phyloP scores from a whole-genome alignment of 176 grass and related monocot species.

The Aegilops sharonensis region DNA sequence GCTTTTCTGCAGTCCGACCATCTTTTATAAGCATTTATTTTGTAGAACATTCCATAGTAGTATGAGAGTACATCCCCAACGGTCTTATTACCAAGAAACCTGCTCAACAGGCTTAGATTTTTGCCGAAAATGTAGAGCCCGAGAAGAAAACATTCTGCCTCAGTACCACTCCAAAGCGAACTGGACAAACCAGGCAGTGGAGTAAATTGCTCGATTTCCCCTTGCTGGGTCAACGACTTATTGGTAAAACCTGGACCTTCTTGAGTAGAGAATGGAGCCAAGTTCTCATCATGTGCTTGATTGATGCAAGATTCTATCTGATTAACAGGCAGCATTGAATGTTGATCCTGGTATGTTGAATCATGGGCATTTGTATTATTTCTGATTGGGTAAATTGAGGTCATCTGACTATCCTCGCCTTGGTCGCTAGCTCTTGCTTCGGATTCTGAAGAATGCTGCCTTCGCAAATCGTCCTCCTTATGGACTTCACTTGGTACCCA shows the following conservation, averaged over 20 bases:
- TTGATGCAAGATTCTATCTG: slow-evolving; percentile 27
- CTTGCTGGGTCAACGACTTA: slow-evolving; percentile 5
- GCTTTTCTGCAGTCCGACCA: slow-evolving; percentile 59
- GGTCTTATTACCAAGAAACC: slow-evolving; percentile 56
- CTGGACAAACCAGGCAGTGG: slow-evolving; percentile 54
- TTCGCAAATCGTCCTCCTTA: slow-evolving; percentile 24
- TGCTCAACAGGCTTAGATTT: slow-evolving; percentile 55
- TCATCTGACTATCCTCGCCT: slow-evolving; percentile 23
- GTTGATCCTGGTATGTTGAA: slow-evolving; percentile 28
- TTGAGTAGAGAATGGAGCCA: slow-evolving; percentile 16
- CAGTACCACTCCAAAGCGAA: slow-evolving; percentile 57
- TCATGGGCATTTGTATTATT: background rate
- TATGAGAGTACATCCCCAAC: slow-evolving; percentile 60
- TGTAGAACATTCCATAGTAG: slow-evolving; percentile 87
- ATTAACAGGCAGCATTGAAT: slow-evolving; percentile 14
- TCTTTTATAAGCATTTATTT: slow-evolving; percentile 36
- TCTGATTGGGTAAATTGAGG: slow-evolving; percentile 18
- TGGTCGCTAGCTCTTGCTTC: background rate
- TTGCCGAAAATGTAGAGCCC: slow-evolving; percentile 94
- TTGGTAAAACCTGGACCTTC: slow-evolving; percentile 4
- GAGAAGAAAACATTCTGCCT: slow-evolving; percentile 64
- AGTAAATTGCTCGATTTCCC: slow-evolving; percentile 33
- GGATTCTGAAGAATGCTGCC: slow-evolving; percentile 21
- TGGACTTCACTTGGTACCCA: slow-evolving; percentile 34
- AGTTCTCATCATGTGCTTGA: slow-evolving; percentile 12